Conservation (phyloP, 768 basidiomycete genomes). For the Tulasnella sp. region DNA sequence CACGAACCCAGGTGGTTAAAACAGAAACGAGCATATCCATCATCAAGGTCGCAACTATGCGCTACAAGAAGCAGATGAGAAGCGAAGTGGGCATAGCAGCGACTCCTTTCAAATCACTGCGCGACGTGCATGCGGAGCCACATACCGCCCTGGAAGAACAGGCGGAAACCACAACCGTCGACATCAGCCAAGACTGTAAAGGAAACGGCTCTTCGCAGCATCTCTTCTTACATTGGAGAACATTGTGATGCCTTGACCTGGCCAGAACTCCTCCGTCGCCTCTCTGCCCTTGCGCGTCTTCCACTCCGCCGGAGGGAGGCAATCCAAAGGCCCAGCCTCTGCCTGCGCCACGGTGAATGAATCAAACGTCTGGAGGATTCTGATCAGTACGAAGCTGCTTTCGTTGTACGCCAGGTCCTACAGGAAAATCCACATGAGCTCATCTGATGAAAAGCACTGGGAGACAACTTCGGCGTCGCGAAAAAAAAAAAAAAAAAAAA, state of each 20-base stretch:
- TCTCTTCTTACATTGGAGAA: constrained; percentile 17
- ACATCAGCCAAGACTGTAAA: background rate
- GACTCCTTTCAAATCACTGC: background rate
- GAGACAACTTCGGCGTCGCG: too few relatives aligned
- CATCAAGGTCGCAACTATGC: too few relatives aligned
- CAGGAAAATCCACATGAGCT: background rate
- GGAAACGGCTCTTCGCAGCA: background rate
- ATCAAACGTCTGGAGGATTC: constrained; percentile 14
- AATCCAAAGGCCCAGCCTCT: constrained; percentile 1
- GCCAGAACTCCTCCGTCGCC: constrained; percentile 13
- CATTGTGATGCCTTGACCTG: constrained; percentile 4
- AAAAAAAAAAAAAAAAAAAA: too few relatives aligned
- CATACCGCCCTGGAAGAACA: constrained; percentile 3
- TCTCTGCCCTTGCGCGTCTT: constrained; percentile 10
- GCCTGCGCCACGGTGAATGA: constrained; percentile 10
- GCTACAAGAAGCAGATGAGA: too few relatives aligned
- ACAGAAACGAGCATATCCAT: too few relatives aligned
- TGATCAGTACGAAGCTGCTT: constrained; percentile 17
- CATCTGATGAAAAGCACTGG: background rate
- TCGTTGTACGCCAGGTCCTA: constrained; percentile 19
- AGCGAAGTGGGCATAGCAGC: too few relatives aligned
- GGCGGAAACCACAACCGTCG: background rate
- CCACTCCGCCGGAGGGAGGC: constrained; percentile 14
- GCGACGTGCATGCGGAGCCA: constrained; percentile 8
- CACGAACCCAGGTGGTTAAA: too few relatives aligned